phyloP scores from a whole-genome alignment of 2,329 filamentous ascomycete genomes.

The Colletotrichum paranaense region DNA sequence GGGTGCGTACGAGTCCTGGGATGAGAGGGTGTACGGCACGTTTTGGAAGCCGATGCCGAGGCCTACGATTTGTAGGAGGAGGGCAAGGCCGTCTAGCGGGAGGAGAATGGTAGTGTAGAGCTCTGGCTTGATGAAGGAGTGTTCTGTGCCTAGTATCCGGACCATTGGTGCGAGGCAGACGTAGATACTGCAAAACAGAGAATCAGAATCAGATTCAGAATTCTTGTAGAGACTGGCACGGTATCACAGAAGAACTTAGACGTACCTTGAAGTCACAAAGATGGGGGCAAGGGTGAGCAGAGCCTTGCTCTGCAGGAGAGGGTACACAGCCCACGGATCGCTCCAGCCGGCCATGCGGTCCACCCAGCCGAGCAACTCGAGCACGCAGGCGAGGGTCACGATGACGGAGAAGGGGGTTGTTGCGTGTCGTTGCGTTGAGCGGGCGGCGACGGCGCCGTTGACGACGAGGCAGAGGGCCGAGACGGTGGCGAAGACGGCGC shows the following conservation, averaged over 20 bases:
- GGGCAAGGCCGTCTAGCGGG: slow-evolving; percentile 40
- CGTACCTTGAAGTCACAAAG: slow-evolving; percentile 42
- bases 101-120: slow-evolving; percentile 41
- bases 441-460: slow-evolving; percentile 36
- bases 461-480: slow-evolving; percentile 36
- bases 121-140: slow-evolving; percentile 41
- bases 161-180: slow-evolving; percentile 41
- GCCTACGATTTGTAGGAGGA: slow-evolving; percentile 42
- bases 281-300: slow-evolving; percentile 43
- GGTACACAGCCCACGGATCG: slow-evolving; percentile 40
- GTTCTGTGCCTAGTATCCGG: slow-evolving; percentile 42
- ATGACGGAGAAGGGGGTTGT: slow-evolving; percentile 37
- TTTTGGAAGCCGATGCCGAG: slow-evolving; percentile 42
- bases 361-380: slow-evolving; percentile 41
- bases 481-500: slow-evolving; percentile 38
- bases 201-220: not conserved
- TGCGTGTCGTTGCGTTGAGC: slow-evolving; percentile 7
- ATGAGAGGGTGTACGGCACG: slow-evolving; percentile 13
- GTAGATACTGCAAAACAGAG: slow-evolving; percentile 41
- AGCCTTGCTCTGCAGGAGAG: slow-evolving; percentile 39
- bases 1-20: not conserved
- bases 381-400: slow-evolving; percentile 39
- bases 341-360: slow-evolving; percentile 38
- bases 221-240: too few species aligned
- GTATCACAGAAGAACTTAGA: fast-evolving